Base-by-base conservation (phyloP, 768 basidiomycete genomes). In the Boletus huronensis region DNA sequence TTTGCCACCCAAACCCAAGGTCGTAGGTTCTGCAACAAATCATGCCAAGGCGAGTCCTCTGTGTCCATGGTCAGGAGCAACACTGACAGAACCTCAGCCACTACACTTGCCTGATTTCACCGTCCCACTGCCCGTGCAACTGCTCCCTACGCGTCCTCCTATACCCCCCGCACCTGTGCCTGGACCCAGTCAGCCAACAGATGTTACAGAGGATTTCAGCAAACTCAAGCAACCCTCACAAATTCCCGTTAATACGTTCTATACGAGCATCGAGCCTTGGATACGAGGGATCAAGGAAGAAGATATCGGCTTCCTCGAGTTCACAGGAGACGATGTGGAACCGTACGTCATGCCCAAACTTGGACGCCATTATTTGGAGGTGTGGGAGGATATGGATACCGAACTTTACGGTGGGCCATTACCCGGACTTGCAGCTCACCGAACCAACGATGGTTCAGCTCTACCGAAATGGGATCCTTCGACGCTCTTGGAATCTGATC, bases 301-400 rank as follows among this genome's bases (percentile, higher is more conserved):
- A 70, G 97, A 99, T 66, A 75, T 98, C 28, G 96, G 96, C 3
- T 95, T 93, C 71, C 78, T 99, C 49, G 89, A 92, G 55, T 90
- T 90, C 64, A 86, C 87, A 11, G 90, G 82, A n/a, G 94, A 98
- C 64, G 94, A 97, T 57, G 77, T 90, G 9, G 90, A 93, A 53
- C 88, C 92, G 0, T 97, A 83, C 64, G 72, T 92, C 32, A 82
- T 95, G 72, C 96, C 96, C 28, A 82, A 87, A 52, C 80, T 97
- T 1, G 96, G 87, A 23, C 82, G 21, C 60, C 94, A 96, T 72
- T 99, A 98, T 64, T 74, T 83, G 32, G 90, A 96, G 49, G 78
- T 87, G 0, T 99, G 96, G 95, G 95, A 95, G 58, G 93, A 97
- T 63, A 85, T 92, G 66, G 96, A 99, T 68, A 78, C 76, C 8